Base-by-base conservation (phyloP, 768 basidiomycete species). In the Neoboletus brunneissimus region DNA sequence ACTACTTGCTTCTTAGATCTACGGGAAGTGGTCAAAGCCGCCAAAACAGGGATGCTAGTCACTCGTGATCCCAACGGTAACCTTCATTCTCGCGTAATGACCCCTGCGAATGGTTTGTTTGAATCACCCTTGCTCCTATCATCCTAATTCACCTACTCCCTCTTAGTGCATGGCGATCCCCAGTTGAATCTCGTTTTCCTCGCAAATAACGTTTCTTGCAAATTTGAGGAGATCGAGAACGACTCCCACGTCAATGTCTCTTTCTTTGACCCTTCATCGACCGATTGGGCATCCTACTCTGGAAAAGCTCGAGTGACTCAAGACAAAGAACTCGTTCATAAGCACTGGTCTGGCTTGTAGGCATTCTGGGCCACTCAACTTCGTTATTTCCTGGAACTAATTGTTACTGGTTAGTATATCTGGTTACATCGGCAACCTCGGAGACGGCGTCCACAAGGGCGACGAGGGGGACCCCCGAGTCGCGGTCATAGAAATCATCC, bases 361-460 rank as follows among this genome's bases (percentile, higher is more conserved):
- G 77, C 70, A 23, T 31, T 32, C 15, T 11, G 38, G 35, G 22
- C 12, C 2, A 6, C 9, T 16, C 46, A 12, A 54, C 56, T 18
- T 37, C 22, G 15, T 29, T 37, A 27, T 40, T 29, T 34, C 13
- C 20, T 29, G 13, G 48, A 16, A 54, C 42, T 55, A 38, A 62
- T 47, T 18, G 4, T 20, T 41, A 3, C 37, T 46, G 45, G 46
- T 22, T 47, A 90, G 88, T 3, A 76, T 82, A 32, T 69, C 80
- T 10, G 88, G 86, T 0, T 97, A 91, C 80, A 95, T 95, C 63
- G 91, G 90, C 37, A 88, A 96, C 67, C 76, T 94, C 53, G 86
- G 86, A 32, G 93, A 96, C 60, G 90, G 89, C 18, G 74, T 88
- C 7, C 93, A 94, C 70, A 87, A 84, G 63, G 94, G 93, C n/a